phyloP scores from a whole-genome alignment of 257 asterid genomes.

The Solanum chiquidenum region DNA sequence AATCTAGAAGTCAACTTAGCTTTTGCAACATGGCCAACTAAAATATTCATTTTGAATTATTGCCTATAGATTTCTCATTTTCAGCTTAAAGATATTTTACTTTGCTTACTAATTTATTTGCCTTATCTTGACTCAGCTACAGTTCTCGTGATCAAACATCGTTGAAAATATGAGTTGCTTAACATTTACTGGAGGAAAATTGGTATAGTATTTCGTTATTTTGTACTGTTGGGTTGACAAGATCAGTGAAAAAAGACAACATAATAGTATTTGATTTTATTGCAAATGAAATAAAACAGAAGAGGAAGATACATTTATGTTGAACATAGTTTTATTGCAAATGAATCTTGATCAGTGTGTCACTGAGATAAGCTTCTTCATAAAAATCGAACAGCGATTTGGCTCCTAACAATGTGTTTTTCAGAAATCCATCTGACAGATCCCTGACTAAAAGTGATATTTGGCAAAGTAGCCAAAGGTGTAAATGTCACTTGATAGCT shows the following conservation, averaged over 20 bases:
- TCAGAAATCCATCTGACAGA: constrained; percentile 19
- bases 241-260: not conserved
- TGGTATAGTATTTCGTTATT: not conserved
- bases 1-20: not conserved
- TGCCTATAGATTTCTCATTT: not conserved
- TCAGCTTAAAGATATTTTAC: not conserved
- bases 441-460: constrained; percentile 9
- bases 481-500: constrained; percentile 6
- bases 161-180: not conserved
- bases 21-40: not conserved
- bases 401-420: constrained; percentile 11
- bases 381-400: constrained; percentile 1
- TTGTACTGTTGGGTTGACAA: not conserved
- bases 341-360: not conserved
- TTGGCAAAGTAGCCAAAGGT: not conserved
- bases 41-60: not conserved
- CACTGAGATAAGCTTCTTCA: not conserved
- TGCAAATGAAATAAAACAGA: not conserved
- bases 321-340: not conserved
- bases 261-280: not conserved
- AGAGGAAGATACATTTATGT: not conserved
- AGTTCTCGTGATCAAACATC: not conserved
- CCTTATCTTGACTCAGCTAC: not conserved
- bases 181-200: not conserved
- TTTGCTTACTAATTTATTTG: not conserved